Evolutionary conservation across 2,329 filamentous ascomycete genomes (phyloP).

Genomic region (Microcyclosporella mali): DNA sequence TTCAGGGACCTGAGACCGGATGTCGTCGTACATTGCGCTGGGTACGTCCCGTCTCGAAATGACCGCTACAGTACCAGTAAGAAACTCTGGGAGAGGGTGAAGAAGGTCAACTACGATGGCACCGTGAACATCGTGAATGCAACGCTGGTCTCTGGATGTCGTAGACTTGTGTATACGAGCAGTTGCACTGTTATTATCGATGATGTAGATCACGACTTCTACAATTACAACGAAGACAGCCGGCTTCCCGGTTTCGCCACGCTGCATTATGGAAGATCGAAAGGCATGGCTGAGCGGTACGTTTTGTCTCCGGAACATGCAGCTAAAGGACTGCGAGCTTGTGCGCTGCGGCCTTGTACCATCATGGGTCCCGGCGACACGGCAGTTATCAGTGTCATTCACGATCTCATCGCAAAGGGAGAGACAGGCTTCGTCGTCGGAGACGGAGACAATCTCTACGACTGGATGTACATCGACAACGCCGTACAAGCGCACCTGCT

Average conservation of each 20-base stretch:
- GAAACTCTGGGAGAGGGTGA: conserved; percentile 53
- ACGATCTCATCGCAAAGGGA: conserved; percentile 62
- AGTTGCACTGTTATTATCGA: conserved; percentile 83
- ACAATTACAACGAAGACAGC: conserved; percentile 71
- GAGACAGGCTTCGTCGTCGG: conserved; percentile 77
- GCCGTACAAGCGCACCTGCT: conserved; percentile 76
- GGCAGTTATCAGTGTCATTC: conserved; percentile 65
- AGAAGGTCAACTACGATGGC: conserved; percentile 81
- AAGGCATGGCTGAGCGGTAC: conserved; percentile 74
- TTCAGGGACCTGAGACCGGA: conserved; percentile 63
- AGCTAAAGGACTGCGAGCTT: conserved; percentile 34
- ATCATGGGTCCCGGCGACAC: conserved; percentile 89
- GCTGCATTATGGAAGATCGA: conserved; percentile 81
- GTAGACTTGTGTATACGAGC: conserved; percentile 83
- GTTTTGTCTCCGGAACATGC: conserved; percentile 64
- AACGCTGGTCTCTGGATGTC: conserved; percentile 62
- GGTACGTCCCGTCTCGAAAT: conserved; percentile 36
- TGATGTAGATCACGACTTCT: conserved; percentile 63
- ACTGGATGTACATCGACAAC: conserved; percentile 65
- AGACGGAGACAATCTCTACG: conserved; percentile 61
- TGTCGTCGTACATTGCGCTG: conserved; percentile 85
- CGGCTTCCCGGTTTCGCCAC: conserved; percentile 70
- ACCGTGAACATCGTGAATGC: conserved; percentile 72
- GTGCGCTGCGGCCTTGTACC: conserved; percentile 74
- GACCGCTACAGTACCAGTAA: conserved; percentile 36